Conservation (phyloP, 495 filamentous ascomycete genomes). For the Astrocystis sublimbata region DNA sequence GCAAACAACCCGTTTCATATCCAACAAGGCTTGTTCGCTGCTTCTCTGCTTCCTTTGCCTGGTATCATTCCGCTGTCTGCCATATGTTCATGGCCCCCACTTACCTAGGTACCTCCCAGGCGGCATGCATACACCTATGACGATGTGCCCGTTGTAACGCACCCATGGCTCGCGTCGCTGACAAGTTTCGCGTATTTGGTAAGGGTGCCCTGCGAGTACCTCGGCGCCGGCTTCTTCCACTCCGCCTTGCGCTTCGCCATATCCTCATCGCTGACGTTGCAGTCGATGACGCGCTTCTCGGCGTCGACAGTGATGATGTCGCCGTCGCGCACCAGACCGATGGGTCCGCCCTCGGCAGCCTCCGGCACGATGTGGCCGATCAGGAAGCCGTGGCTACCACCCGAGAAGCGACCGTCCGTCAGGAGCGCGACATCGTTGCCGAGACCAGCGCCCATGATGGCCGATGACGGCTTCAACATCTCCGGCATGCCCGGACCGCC, state of each 20-base stretch:
- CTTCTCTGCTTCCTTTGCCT: background rate
- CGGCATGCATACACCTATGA: no score
- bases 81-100: background rate
- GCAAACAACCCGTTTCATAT: no score
- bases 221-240: constrained; percentile 65
- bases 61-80: constrained; percentile 10
- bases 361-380: constrained; percentile 77
- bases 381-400: constrained; percentile 76
- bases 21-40: background rate
- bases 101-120: background rate
- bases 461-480: constrained; percentile 80
- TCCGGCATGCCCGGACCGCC: constrained; percentile 84
- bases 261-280: constrained; percentile 62
- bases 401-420: constrained; percentile 76
- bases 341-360: constrained; percentile 68
- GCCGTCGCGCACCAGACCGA: constrained; percentile 67
- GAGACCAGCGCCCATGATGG: constrained; percentile 84
- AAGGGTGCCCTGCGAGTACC: constrained; percentile 72
- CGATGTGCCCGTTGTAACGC: constrained; percentile 63
- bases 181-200: constrained; percentile 74
- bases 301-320: constrained; percentile 73
- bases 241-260: constrained; percentile 63
- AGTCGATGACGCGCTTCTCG: constrained; percentile 62
- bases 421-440: constrained; percentile 80
- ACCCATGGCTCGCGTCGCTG: constrained; percentile 75